Percentiles rank a stretch among this genome's conserved stretches.
These are phyloP conservation scores for Ramularia endophylla DNA, from an alignment of 2,329 filamentous ascomycete species.

Conservation along the genomic window DNA sequence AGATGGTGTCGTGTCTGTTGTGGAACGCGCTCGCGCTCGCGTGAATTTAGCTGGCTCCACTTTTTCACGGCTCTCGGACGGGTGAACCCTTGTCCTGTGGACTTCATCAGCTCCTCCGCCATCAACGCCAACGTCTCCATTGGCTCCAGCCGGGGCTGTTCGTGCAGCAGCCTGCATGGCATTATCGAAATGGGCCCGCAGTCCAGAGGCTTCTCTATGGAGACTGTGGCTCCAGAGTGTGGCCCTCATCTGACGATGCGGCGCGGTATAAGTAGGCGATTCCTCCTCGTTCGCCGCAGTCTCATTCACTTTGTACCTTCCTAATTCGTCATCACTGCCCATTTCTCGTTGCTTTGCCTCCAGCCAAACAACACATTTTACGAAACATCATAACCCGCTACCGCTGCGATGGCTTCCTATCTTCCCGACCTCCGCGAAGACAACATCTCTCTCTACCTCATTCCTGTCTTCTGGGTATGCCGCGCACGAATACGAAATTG, in stretches of 20 bases:
- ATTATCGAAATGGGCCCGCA: too few species aligned
- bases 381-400: not conserved
- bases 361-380: not conserved
- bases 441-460: slow-evolving; percentile 27
- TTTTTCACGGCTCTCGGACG: not conserved
- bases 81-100: not conserved
- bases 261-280: not conserved
- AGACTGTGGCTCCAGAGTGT: too few species aligned
- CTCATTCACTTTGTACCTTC: too few species aligned
- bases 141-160: too few species aligned
- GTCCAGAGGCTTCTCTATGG: too few species aligned
- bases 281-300: too few species aligned
- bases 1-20: not conserved
- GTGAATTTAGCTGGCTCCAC: too few species aligned
- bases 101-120: not conserved
- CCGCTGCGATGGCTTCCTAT: slow-evolving; percentile 17
- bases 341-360: too few species aligned
- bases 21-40: not conserved
- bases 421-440: slow-evolving; percentile 16
- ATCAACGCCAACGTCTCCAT: too few species aligned
- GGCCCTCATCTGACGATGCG: not conserved
- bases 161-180: too few species aligned
- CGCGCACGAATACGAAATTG: slow-evolving; percentile 18
- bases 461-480: slow-evolving; percentile 28
- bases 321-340: too few species aligned